phyloP scores from a whole-genome alignment of 1,284 basidiomycete genomes.

The Apiotrichum veenhuisii region DNA sequence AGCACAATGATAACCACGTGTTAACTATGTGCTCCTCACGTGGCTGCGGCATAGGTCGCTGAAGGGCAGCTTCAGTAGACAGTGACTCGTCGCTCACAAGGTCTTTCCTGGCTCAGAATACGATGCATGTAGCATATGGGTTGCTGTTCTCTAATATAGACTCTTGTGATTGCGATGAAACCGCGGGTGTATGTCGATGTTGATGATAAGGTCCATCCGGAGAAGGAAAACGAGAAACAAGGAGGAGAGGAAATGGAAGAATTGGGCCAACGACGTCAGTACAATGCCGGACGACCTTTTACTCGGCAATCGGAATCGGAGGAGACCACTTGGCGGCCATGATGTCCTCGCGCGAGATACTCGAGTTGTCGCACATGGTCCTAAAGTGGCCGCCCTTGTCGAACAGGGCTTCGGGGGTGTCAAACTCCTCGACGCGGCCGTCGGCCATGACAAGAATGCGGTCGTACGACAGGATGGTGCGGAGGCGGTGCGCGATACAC shows the following conservation, averaged over 20 bases:
- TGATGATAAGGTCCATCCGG: background rate
- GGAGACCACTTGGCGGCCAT: background rate
- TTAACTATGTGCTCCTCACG: no score
- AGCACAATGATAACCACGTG: no score
- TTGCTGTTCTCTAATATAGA: background rate
- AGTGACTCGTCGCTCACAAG: no score
- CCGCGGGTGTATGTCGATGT: background rate
- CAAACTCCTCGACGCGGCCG: constrained; percentile 67
- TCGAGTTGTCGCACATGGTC: constrained; percentile 69
- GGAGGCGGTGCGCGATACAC: constrained; percentile 65
- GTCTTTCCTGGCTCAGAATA: background rate
- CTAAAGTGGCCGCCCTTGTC: constrained; percentile 69
- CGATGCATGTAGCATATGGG: background rate
- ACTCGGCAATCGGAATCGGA: background rate
- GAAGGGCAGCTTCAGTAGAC: no score
- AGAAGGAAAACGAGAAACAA: no score
- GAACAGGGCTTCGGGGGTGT: constrained; percentile 71
- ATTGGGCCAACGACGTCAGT: background rate
- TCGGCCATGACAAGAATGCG: constrained; percentile 66
- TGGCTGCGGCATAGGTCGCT: no score
- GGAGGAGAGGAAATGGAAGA: background rate
- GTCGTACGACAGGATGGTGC: constrained; percentile 77
- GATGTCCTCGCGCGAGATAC: constrained; percentile 65
- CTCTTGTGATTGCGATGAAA: background rate
- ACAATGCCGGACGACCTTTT: background rate